A percentile compares a stretch with the other conserved stretches of the same genome.
Evolutionary conservation across 345 rosid genomes (phyloP).

Genomic region (Erodium maritimum): DNA sequence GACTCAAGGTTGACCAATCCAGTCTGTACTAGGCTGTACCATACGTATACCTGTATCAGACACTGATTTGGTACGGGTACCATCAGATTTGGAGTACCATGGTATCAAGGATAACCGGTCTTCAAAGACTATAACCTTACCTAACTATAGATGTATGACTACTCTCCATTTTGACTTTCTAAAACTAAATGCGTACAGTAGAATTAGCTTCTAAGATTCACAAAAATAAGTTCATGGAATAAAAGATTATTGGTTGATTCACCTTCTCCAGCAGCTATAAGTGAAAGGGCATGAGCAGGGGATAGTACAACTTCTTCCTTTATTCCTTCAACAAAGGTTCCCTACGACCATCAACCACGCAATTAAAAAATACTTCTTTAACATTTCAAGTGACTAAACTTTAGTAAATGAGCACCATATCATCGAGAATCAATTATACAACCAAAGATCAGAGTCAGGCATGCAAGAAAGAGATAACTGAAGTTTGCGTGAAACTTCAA

Average conservation of each 20-base stretch:
- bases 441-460: background rate
- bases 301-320: constrained; percentile 99
- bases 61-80: no score
- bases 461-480: background rate
- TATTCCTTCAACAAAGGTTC: constrained; percentile 94
- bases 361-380: constrained; percentile 2
- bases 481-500: background rate
- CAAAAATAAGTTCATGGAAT: background rate
- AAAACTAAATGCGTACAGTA: background rate
- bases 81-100: no score
- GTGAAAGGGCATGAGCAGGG: constrained; percentile 96
- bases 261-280: constrained; percentile 99
- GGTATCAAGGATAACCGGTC: background rate
- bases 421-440: background rate
- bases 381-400: background rate
- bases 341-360: constrained; percentile 32
- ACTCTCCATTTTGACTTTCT: background rate
- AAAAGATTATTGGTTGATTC: constrained; percentile 4
- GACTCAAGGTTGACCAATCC: no score
- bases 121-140: background rate
- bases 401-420: background rate
- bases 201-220: background rate
- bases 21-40: no score
- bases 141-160: background rate
- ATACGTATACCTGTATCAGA: no score